phyloP scores from a whole-genome alignment of 495 filamentous ascomycete species.

The Aeminium ludgeri region DNA sequence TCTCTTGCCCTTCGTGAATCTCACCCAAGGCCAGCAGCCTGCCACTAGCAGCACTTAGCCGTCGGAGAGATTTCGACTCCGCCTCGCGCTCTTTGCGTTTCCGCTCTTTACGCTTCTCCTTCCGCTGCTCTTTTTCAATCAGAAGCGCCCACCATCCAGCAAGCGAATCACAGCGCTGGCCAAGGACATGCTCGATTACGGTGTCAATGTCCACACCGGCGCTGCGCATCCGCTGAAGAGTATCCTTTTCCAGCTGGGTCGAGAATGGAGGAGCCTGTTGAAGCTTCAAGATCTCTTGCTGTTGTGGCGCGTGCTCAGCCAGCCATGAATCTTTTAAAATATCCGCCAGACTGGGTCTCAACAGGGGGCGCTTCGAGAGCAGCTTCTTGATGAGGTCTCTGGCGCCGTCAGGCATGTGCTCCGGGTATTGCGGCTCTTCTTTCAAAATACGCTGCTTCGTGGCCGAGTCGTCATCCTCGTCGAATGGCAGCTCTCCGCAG shows the following conservation, averaged over 20 bases:
- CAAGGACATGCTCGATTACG: slow-evolving; percentile 83
- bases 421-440: slow-evolving; percentile 70
- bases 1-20: slow-evolving; percentile 50
- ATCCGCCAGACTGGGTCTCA: slow-evolving; percentile 72
- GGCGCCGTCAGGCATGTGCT: slow-evolving; percentile 60
- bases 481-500: slow-evolving; percentile 84
- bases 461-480: slow-evolving; percentile 68
- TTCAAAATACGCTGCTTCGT: slow-evolving; percentile 74
- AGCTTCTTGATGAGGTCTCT: slow-evolving; percentile 55
- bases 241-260: slow-evolving; percentile 78
- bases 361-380: slow-evolving; percentile 73
- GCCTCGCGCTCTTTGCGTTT: slow-evolving; percentile 72
- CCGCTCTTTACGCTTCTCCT: slow-evolving; percentile 63
- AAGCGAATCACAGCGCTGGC: slow-evolving; percentile 72
- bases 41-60: slow-evolving; percentile 73
- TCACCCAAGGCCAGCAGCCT: slow-evolving; percentile 59
- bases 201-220: slow-evolving; percentile 89
- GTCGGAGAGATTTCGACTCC: slow-evolving; percentile 62
- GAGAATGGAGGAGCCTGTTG: slow-evolving; percentile 73
- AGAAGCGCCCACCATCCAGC: slow-evolving; percentile 94
- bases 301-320: slow-evolving; percentile 69
- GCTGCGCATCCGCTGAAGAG: slow-evolving; percentile 80
- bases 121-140: slow-evolving; percentile 90
- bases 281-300: slow-evolving; percentile 77
- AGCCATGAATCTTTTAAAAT: slow-evolving; percentile 82